phyloP scores from a whole-genome alignment of 352 stramenopile species.

The Globisporangium megalacanthum region DNA sequence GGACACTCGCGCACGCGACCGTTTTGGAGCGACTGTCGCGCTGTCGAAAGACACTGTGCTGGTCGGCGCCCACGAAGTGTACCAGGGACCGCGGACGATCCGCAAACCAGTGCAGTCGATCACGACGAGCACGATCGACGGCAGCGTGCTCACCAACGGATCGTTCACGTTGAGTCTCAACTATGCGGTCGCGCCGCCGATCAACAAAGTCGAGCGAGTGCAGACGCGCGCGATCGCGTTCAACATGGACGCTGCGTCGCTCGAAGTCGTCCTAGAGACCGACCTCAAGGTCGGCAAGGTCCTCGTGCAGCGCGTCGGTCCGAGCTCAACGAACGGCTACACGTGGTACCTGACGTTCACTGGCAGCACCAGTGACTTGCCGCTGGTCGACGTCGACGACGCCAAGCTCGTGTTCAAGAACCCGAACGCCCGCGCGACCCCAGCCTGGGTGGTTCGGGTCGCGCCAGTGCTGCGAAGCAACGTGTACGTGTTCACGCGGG shows the following conservation, averaged over 20 bases:
- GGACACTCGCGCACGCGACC: conserved; percentile 53
- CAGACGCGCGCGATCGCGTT: conserved; percentile 47
- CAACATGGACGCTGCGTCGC: conserved; percentile 30
- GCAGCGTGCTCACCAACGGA: conserved; percentile 17
- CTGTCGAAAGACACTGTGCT: conserved; percentile 68
- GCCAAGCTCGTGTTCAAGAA: conserved; percentile 18
- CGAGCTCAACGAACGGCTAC: conserved; percentile 43
- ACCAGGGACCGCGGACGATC: conserved; percentile 47
- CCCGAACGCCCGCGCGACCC: conserved; percentile 20
- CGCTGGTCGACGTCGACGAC: conserved; percentile 50
- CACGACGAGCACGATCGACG: conserved; percentile 26
- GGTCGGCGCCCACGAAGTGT: conserved; percentile 61
- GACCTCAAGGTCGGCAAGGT: conserved; percentile 73
- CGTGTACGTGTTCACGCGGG: conserved; percentile 62
- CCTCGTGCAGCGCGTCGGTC: conserved; percentile 56
- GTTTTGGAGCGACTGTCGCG: conserved; percentile 66
- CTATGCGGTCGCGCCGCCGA: conserved; percentile 9
- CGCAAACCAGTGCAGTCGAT: conserved; percentile 70
- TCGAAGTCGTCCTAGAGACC: conserved; percentile 52
- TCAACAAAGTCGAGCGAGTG: conserved; percentile 19
- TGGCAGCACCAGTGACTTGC: conserved; percentile 40
- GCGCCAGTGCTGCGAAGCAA: conserved; percentile 58
- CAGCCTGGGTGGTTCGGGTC: conserved; percentile 40
- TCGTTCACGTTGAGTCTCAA: conserved; percentile 50
- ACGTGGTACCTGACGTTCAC: conserved; percentile 86